A percentile compares a stretch with the other conserved stretches of the same genome.
Evolutionary conservation across 192 early-diverging fungal genomes (phyloP).

Genomic region (Piromyces finnis): DNA sequence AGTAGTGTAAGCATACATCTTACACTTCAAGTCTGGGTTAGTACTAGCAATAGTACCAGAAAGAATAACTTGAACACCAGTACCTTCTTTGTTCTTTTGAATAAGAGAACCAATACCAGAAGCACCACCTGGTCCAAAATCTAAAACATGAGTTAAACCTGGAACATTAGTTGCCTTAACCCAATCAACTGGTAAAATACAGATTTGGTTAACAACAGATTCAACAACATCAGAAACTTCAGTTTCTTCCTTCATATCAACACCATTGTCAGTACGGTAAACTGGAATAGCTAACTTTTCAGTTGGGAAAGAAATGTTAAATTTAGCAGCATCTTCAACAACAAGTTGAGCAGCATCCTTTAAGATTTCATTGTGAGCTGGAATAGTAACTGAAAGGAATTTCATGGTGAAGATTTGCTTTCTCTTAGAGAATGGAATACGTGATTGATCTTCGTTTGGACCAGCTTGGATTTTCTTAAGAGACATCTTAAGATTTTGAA

Average conservation of each 20-base stretch:
- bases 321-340: conserved; percentile 45
- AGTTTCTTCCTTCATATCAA: conserved; percentile 34
- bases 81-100: conserved; percentile 72
- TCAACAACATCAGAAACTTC: conserved; percentile 5
- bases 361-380: conserved; percentile 76
- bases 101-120: conserved; percentile 65
- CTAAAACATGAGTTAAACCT: conserved; percentile 62
- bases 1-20: conserved; percentile 57
- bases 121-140: conserved; percentile 82
- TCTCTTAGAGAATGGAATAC: conserved; percentile 73
- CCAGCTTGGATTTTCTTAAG: conserved; percentile 83
- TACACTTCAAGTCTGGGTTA: conserved; percentile 46
- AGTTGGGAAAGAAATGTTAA: conserved; percentile 41
- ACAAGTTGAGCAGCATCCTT: conserved; percentile 39
- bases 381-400: conserved; percentile 81
- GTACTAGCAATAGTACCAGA: conserved; percentile 43
- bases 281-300: conserved; percentile 55
- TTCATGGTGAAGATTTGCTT: conserved; percentile 77
- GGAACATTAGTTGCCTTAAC: conserved; percentile 38
- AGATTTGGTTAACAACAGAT: conserved; percentile 50
- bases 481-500: conserved; percentile 79
- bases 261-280: conserved; percentile 58
- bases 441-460: conserved; percentile 66
- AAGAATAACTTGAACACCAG: conserved; percentile 56
- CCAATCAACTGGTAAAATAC: conserved; percentile 54